Percentiles rank a stretch among this genome's conserved stretches.
Evolutionary conservation across 2,329 filamentous ascomycete genomes (phyloP).

Genomic region (Setomelanomma holmii): DNA sequence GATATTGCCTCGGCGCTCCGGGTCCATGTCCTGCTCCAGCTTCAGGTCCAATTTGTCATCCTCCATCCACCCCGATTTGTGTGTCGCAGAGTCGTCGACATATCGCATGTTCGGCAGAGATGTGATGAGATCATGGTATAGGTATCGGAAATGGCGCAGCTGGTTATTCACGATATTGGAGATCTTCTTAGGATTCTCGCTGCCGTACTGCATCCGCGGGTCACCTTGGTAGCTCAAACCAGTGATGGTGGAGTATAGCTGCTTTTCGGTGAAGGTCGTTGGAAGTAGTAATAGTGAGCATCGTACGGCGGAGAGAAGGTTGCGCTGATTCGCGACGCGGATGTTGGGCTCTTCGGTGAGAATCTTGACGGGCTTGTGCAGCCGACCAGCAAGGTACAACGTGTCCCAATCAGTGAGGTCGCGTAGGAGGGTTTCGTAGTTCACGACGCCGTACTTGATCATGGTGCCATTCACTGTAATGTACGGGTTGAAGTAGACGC

Average conservation of each 20-base stretch:
- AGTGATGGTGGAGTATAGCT: constrained; percentile 90
- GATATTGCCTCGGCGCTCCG: constrained; percentile 91
- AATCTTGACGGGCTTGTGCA: constrained; percentile 98
- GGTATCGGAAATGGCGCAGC: constrained; percentile 85
- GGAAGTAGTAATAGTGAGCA: constrained; percentile 88
- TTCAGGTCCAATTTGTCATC: constrained; percentile 65
- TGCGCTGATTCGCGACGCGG: constrained; percentile 93
- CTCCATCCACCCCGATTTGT: constrained; percentile 66
- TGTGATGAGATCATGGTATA: constrained; percentile 89
- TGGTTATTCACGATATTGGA: constrained; percentile 93
- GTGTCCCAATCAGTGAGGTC: constrained; percentile 94
- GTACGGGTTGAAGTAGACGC: constrained; percentile 97
- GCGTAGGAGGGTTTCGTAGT: constrained; percentile 83
- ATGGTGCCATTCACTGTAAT: constrained; percentile 92
- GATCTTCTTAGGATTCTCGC: constrained; percentile 91
- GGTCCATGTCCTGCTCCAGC: constrained; percentile 90
- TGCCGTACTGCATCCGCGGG: constrained; percentile 89
- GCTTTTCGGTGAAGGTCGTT: constrained; percentile 80
- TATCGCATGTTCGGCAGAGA: constrained; percentile 89
- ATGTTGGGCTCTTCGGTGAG: constrained; percentile 91
- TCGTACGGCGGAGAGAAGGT: constrained; percentile 88
- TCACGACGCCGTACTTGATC: constrained; percentile 98
- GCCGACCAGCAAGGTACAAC: constrained; percentile 90
- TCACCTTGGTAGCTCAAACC: constrained; percentile 94
- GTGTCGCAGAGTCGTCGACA: constrained; percentile 66